Evolutionary conservation across 2,329 filamentous ascomycete species (phyloP).

Genomic region (Cladosporium sp.): DNA sequence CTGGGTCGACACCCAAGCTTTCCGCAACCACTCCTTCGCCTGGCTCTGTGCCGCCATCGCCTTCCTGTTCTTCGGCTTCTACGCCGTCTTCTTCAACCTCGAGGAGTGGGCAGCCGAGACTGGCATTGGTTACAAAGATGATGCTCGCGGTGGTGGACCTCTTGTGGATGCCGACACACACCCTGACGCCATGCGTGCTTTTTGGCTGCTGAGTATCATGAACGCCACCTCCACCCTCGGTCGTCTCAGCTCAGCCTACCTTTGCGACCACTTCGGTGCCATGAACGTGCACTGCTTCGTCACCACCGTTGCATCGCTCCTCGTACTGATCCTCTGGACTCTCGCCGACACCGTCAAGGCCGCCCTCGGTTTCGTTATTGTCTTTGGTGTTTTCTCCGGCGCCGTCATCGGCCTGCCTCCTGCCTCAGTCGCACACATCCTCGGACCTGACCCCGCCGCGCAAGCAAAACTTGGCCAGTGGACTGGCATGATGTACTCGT

Average conservation of each 20-base stretch:
- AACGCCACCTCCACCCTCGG: constrained; percentile 51
- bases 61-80: constrained; percentile 54
- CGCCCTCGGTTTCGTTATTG: constrained; percentile 49
- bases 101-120: constrained; percentile 52
- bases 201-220: constrained; percentile 53
- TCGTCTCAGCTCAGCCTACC: constrained; percentile 46
- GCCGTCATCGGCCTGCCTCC: constrained; percentile 53
- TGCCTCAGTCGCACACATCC: constrained; percentile 50
- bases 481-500: constrained; percentile 55
- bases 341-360: constrained; percentile 39
- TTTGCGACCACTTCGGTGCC: constrained; percentile 47
- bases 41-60: constrained; percentile 49
- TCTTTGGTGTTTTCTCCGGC: constrained; percentile 51
- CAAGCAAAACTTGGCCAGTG: constrained; percentile 51
- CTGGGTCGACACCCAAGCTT: constrained; percentile 46
- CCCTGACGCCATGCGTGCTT: constrained; percentile 44
- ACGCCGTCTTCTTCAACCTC: constrained; percentile 55
- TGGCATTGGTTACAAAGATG: constrained; percentile 43
- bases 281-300: constrained; percentile 48
- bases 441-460: constrained; percentile 35
- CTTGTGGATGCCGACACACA: constrained; percentile 25
- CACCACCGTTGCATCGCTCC: constrained; percentile 44
- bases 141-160: constrained; percentile 24
- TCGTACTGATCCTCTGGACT: constrained; percentile 48
- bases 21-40: constrained; percentile 44